phyloP scores from a whole-genome alignment of 1,139 yeast species.

The Geotrichum phurueaensis region DNA sequence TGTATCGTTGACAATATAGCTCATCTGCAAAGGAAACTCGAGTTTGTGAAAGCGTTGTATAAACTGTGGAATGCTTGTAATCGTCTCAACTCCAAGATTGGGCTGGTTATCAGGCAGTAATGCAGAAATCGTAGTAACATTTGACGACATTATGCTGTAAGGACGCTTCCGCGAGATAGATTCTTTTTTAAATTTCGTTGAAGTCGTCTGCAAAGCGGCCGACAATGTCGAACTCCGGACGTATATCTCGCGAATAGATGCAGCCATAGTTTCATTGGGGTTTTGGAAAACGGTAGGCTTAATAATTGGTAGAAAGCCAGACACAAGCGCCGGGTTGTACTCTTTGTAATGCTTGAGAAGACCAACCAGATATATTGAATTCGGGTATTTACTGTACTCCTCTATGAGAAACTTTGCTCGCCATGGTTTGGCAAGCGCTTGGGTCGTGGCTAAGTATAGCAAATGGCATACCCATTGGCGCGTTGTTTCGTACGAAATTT shows the following conservation, averaged over 20 bases:
- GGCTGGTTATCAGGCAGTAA: conserved; percentile 9
- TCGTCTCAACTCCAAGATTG: conserved; percentile 21
- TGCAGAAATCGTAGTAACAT: conserved; percentile 25
- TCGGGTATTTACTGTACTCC: conserved; percentile 33
- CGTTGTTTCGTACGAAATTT: conserved; percentile 42
- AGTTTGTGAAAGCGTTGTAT: conserved; percentile 23
- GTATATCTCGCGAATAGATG: conserved; percentile 5
- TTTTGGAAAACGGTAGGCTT: conserved; percentile 28
- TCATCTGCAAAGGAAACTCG: conserved; percentile 28
- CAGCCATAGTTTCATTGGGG: conserved; percentile 27
- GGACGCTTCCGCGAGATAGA: not conserved
- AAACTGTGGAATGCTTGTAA: conserved; percentile 22
- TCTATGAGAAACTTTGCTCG: conserved; percentile 36
- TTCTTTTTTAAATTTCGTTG: conserved; percentile 8
- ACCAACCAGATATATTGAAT: conserved; percentile 33
- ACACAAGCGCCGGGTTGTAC: conserved; percentile 29
- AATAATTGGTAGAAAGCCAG: conserved; percentile 27
- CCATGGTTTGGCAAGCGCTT: conserved; percentile 36
- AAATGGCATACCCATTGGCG: conserved; percentile 43
- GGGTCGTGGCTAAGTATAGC: conserved; percentile 37
- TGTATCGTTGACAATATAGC: conserved; percentile 23
- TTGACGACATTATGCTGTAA: conserved; percentile 16
- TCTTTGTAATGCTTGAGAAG: conserved; percentile 32
- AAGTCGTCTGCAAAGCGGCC: not conserved
- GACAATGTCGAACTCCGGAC: not conserved